Conservation (phyloP, 345 rosid genomes). For the Euphorbia peplus region DNA sequence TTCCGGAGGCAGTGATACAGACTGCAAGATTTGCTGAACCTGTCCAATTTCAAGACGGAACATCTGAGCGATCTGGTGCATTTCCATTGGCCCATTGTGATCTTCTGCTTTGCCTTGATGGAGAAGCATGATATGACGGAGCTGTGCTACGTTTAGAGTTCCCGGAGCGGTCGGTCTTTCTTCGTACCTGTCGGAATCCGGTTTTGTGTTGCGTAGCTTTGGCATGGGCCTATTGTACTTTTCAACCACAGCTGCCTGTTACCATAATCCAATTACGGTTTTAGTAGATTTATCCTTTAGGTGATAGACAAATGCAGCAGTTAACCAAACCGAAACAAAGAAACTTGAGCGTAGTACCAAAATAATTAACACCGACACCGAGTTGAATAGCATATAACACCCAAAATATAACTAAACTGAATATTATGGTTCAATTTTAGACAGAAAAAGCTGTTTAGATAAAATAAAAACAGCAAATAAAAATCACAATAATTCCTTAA, state of each 20-base stretch:
- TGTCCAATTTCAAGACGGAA: conserved; percentile 55
- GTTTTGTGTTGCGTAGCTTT: conserved; percentile 64
- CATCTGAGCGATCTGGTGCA: conserved; percentile 59
- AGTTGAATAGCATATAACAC: no score
- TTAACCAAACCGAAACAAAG: no score
- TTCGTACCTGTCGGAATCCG: conserved; percentile 58
- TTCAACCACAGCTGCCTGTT: conserved; percentile 67
- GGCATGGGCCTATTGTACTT: conserved; percentile 72
- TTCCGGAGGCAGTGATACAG: conserved; percentile 66
- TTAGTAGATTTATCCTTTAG: neutral
- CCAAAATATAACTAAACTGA: no score
- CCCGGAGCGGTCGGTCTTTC: conserved; percentile 62
- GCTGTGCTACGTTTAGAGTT: conserved; percentile 68
- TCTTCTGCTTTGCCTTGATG: conserved; percentile 79
- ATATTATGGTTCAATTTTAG: no score
- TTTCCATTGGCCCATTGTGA: conserved; percentile 58
- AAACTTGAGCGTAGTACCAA: no score
- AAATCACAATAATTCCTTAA: no score
- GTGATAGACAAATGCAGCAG: neutral
- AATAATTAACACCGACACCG: no score
- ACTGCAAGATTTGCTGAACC: conserved; percentile 56
- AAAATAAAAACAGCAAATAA: no score
- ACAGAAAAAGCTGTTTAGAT: no score
- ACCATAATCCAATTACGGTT: neutral
- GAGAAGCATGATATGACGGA: conserved; percentile 68